Percentiles rank a stretch among this genome's conserved stretches.
These are phyloP conservation scores for Monotropa hypopitys DNA, from an alignment of 179 eudicot genomes.

Conservation along the genomic window DNA sequence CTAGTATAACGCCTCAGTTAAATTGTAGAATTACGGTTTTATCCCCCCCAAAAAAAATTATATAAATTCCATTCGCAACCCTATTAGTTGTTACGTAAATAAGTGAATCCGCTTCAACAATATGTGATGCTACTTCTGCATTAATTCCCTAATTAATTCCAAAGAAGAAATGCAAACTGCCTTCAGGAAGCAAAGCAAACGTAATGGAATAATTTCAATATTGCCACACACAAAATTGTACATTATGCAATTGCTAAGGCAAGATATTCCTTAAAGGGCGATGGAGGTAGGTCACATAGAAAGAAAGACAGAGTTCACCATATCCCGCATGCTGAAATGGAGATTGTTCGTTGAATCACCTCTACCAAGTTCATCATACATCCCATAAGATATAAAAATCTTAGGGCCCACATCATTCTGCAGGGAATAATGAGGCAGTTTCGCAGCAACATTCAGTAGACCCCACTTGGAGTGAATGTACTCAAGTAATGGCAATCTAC, in stretches of 20 bases:
- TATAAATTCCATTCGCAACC: not conserved
- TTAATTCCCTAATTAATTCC: not conserved
- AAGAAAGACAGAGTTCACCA: slow-evolving; percentile 41
- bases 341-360: slow-evolving; percentile 73
- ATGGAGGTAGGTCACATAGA: not conserved
- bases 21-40: not conserved
- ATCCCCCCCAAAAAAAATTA: not conserved
- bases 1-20: not conserved
- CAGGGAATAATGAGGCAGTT: slow-evolving; percentile 86
- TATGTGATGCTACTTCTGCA: not conserved
- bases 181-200: not conserved
- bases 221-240: not conserved
- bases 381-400: slow-evolving; percentile 73
- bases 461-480: slow-evolving; percentile 98
- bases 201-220: not conserved
- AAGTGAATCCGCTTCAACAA: not conserved
- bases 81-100: no score
- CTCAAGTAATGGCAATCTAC: slow-evolving; percentile 78
- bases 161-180: not conserved
- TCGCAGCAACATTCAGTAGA: slow-evolving; percentile 90
- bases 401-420: slow-evolving; percentile 96
- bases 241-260: not conserved
- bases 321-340: slow-evolving; percentile 81
- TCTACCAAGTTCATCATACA: slow-evolving; percentile 47
- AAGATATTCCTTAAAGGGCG: not conserved